Conservation (phyloP, 2,329 filamentous ascomycete genomes). For the Venturia nashicola region DNA sequence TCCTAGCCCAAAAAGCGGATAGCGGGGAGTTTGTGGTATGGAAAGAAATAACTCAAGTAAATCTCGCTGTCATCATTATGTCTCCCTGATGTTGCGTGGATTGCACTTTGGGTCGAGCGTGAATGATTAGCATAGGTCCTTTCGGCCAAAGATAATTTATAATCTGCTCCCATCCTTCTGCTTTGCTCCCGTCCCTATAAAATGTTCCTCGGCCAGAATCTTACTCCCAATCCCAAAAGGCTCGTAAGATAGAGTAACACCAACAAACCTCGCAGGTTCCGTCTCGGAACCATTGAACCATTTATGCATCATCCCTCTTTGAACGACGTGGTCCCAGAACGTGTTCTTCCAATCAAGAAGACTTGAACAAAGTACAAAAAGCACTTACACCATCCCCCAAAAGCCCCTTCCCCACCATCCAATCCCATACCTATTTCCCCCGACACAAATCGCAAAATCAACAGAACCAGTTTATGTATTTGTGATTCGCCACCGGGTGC, state of each 20-base stretch:
- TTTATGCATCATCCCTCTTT: constrained; percentile 17
- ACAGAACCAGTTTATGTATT: no score
- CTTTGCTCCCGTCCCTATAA: constrained; percentile 10
- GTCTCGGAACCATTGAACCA: constrained; percentile 15
- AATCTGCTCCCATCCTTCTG: constrained; percentile 9
- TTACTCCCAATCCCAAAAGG: constrained; percentile 16
- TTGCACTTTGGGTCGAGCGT: no score
- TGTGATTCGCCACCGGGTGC: no score
- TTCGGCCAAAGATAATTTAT: no score
- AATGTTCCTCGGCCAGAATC: constrained; percentile 14
- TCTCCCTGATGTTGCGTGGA: no score
- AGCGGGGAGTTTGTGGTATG: no score
- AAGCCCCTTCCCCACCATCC: constrained; percentile 13
- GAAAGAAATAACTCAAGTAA: no score
- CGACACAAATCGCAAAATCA: constrained; percentile 16
- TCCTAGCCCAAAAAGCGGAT: no score
- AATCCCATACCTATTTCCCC: constrained; percentile 14
- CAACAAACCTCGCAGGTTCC: constrained; percentile 13
- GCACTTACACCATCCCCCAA: constrained; percentile 13
- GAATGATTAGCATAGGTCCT: no score
- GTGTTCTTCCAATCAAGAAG: not conserved
- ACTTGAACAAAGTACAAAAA: not conserved
- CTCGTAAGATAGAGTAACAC: no score
- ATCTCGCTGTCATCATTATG: no score
- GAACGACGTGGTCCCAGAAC: constrained; percentile 15